Evolutionary conservation across 2,329 filamentous ascomycete genomes (phyloP), one percentile per base, ranked within the genome.

Genomic region (Curvularia eragrostidis): DNA sequence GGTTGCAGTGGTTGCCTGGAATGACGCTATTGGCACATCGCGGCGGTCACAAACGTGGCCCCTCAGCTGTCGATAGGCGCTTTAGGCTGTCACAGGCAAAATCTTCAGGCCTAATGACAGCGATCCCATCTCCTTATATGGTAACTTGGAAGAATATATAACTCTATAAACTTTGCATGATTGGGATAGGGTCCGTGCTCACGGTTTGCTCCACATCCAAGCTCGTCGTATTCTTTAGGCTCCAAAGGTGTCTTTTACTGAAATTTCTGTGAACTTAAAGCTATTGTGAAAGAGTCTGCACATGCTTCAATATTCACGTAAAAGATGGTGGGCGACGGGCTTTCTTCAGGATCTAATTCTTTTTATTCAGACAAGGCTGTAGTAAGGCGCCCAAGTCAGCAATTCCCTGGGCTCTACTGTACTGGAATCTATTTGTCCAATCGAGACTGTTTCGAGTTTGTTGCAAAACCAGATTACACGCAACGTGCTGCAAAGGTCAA

Each of bases 1-100:
- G 30, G 47, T 49, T 34, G 21, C n/a, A 39, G 23, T 39, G n/a
- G 47, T 39, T 49, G 47, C 47, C 47, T 49, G 32, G 47, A 28
- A 9, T 38, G 47, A 23, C 34, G 47, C 34, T 39, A 28, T 38
- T 19, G 34, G 15, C 9, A 13, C 32, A n/a, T 24, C 2, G 30
- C n/a, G 32, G 32, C 10, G 32, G 18, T 7, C 15, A 26, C 32
- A 21, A 38, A 19, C 30, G 15, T 34, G 8, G 18, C 8, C 10
- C 18, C 42, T 18, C 6, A 7, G 26, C 28, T 13, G 10, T 34
- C 26, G 10, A 12, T 32, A 28, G 26, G 18, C 19, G 18, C 2
- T 18, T 18, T 18, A 21, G 26, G 18, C 18, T 47, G 21, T 30
- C 10, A n/a, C 18, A 13, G 43, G 13, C 18, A 21, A 28, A 5